Evolutionary conservation across 169 alveolate species (phyloP), one percentile per base, ranked within the genome.

Genomic region (Plasmodium reichenowi): DNA sequence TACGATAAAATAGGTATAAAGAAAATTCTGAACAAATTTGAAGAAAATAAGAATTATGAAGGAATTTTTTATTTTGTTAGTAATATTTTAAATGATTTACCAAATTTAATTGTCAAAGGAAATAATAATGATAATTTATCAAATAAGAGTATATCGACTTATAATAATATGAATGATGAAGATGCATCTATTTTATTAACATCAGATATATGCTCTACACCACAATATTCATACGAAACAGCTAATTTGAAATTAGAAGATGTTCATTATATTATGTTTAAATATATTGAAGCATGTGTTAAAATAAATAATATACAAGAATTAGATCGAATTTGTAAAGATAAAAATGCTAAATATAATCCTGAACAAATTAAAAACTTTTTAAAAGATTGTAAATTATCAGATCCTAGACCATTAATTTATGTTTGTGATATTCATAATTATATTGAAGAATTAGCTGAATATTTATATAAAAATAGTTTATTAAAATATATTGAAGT

Each of bases 351-450:
- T 47, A 86, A 48, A 73, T 98, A 98, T 91, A 99, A 98, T 63
- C 99, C 99, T 3, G 98, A 94, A 29, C 98, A 97, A 73, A 99
- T 98, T 56, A 98, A 98, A 93, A 99, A 99, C 85, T 97, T 97
- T 93, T 94, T 98, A 93, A 98, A 98, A 95, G 99, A 97, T 54
- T 97, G 98, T 73, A 97, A 97, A 91, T 94, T 99, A 88, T 97
- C 97, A 13, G 99, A 98, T 88, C 99, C 99, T 29, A 97, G 99
- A 85, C 99, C 99, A 6, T 94, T 99, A 71, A 98, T 99, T 52
- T 98, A 97, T 94, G 98, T 99, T 45, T 99, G 99, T 93, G 99
- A 99, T 93, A 96, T 97, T 87, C 99, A 98, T 93, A 99, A 98
- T 88, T 98, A 94, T 80, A 97, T 98, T 47, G 99, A 96, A 88